Percentiles rank a stretch among this genome's conserved stretches.
phyloP scores from a whole-genome alignment of 139 green algal species.

The Chara braunii region DNA sequence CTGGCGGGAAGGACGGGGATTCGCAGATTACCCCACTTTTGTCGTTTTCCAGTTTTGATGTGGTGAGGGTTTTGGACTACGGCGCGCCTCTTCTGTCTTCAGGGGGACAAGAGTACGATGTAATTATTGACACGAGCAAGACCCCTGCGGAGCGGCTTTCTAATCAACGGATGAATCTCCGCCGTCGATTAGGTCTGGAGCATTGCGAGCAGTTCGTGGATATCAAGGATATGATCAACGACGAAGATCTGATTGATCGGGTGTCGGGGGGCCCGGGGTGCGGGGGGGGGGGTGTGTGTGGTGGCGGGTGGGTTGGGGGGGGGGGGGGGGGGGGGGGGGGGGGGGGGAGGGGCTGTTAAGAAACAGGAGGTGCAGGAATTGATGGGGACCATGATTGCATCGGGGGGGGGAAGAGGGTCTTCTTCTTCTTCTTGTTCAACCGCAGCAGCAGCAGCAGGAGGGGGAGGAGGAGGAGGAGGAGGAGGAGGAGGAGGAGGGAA shows the following conservation, averaged over 20 bases:
- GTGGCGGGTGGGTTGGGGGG: slow-evolving; percentile 14
- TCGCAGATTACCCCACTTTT: too few species aligned
- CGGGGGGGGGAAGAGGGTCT: neutral
- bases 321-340: neutral
- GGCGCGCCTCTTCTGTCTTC: slow-evolving; percentile 57
- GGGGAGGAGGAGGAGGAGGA: too few species aligned
- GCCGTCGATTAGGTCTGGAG: slow-evolving; percentile 54
- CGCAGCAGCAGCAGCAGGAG: too few species aligned
- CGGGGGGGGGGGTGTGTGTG: neutral
- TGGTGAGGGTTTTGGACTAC: slow-evolving; percentile 52
- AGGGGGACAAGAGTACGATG: slow-evolving; percentile 28
- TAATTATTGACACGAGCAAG: slow-evolving; percentile 1
- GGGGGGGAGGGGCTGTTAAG: neutral
- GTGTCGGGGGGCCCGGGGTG: neutral
- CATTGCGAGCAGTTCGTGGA: slow-evolving; percentile 59
- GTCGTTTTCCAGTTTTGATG: neutral
- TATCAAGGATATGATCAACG: slow-evolving; percentile 59
- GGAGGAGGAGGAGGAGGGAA: too few species aligned
- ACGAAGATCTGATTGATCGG: slow-evolving; percentile 65
- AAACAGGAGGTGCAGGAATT: slow-evolving; percentile 35
- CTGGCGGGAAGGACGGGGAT: too few species aligned
- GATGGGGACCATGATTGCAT: slow-evolving; percentile 11
- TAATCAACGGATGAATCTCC: slow-evolving; percentile 57
- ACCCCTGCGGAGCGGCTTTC: slow-evolving; percentile 51
- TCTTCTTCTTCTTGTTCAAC: too few species aligned